Evolutionary conservation across 2,329 filamentous ascomycete species (phyloP).

Genomic region (Hypoxylon sp.): DNA sequence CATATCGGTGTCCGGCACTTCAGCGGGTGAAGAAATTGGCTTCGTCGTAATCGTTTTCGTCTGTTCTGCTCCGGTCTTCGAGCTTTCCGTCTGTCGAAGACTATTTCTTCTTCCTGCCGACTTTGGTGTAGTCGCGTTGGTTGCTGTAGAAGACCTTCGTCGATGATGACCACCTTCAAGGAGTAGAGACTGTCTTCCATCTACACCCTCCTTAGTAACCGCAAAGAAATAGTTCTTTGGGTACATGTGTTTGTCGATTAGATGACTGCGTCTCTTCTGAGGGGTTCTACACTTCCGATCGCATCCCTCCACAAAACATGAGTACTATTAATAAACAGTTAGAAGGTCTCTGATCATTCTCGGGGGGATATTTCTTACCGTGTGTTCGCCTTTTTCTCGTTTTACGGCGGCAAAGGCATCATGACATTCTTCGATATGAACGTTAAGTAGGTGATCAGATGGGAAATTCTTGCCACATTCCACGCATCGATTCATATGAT

Average conservation of each 20-base stretch:
- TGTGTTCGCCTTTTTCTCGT: slow-evolving; percentile 85
- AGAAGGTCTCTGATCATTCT: slow-evolving; percentile 5
- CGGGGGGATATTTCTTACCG: slow-evolving; percentile 61
- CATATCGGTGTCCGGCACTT: slow-evolving; percentile 61
- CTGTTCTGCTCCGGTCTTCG: slow-evolving; percentile 25
- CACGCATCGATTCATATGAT: slow-evolving; percentile 83
- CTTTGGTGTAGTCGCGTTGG: slow-evolving; percentile 39
- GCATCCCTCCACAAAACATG: slow-evolving; percentile 89
- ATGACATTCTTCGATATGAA: slow-evolving; percentile 93
- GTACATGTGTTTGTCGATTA: slow-evolving; percentile 95
- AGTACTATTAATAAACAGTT: slow-evolving; percentile 64
- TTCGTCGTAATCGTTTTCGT: slow-evolving; percentile 26
- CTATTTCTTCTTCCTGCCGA: slow-evolving; percentile 42
- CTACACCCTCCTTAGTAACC: slow-evolving; percentile 88
- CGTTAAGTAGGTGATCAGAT: slow-evolving; percentile 76
- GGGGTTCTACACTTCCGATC: slow-evolving; percentile 84
- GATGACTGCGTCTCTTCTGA: slow-evolving; percentile 84
- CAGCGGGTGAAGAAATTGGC: slow-evolving; percentile 24
- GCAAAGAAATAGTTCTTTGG: slow-evolving; percentile 89
- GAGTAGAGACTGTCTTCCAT: slow-evolving; percentile 82
- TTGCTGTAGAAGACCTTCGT: slow-evolving; percentile 56
- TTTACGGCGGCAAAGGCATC: slow-evolving; percentile 78
- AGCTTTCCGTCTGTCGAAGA: slow-evolving; percentile 38
- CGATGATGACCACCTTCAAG: slow-evolving; percentile 62
- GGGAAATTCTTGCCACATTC: slow-evolving; percentile 91